A percentile compares a stretch with the other conserved stretches of the same genome.
These are phyloP conservation scores for Calamus simplicifolius DNA, from an alignment of 176 grass and related monocot genomes.

Conservation along the genomic window DNA sequence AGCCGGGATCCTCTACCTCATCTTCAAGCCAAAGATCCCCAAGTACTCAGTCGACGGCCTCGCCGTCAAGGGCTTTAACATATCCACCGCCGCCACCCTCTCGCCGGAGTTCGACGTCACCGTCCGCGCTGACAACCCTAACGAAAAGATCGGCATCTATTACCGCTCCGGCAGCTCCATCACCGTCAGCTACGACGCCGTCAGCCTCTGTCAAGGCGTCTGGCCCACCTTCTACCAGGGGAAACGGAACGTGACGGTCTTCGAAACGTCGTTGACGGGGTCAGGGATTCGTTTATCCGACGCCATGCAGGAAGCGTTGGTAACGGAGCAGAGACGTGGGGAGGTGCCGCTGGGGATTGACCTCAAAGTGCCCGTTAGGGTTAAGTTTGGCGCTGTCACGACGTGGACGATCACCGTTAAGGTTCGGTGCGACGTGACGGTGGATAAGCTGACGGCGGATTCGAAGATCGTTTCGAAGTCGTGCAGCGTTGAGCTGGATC, in stretches of 20 bases:
- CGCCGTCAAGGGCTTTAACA: constrained; percentile 35
- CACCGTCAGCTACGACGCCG: constrained; percentile 29
- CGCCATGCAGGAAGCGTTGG: constrained; percentile 1
- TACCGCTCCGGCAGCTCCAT: constrained; percentile 53
- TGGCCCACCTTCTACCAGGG: constrained; percentile 68
- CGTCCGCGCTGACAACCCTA: constrained; percentile 53
- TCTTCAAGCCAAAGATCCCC: constrained; percentile 57
- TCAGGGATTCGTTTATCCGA: constrained; percentile 23
- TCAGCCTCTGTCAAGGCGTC: constrained; percentile 28
- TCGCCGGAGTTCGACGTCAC: constrained; percentile 27
- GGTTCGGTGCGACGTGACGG: constrained; percentile 53
- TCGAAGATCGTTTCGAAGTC: constrained; percentile 21
- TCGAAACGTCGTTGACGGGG: constrained; percentile 19
- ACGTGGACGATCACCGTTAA: constrained; percentile 62
- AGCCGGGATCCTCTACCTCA: constrained; percentile 25
- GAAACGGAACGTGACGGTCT: constrained; percentile 55
- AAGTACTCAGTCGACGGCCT: constrained; percentile 50
- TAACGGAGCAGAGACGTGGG: constrained; percentile 10
- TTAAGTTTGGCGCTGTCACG: constrained; percentile 42
- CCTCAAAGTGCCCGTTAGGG: constrained; percentile 26
- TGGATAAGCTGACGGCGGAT: constrained; percentile 36
- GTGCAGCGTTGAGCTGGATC: constrained; percentile 1
- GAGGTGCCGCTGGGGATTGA: constrained; percentile 46
- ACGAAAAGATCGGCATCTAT: constrained; percentile 46
- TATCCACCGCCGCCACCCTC: constrained; percentile 2